A percentile compares a stretch with the other conserved stretches of the same genome.
Conservation (phyloP, 228 moss, liverwort and hornwort genomes). For the Sphagnum fallax region DNA sequence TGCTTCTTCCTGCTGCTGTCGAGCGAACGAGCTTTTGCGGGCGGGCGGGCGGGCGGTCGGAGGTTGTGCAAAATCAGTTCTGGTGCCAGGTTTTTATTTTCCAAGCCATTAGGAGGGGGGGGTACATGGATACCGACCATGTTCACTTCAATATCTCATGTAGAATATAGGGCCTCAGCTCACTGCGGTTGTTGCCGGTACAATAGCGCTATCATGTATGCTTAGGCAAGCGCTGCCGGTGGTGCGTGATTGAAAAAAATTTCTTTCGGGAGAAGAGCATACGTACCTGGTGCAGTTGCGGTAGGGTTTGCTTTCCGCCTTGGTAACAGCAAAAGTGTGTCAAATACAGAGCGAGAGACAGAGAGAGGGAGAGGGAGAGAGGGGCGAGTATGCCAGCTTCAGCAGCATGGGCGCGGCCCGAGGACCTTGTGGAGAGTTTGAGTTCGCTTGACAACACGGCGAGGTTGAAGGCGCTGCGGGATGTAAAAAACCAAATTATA, state of each 20-base stretch:
- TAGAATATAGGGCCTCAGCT: too few species aligned
- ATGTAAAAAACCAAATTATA: constrained; percentile 99
- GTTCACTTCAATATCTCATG: too few species aligned
- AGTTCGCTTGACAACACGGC: constrained; percentile 96
- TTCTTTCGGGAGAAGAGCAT: neutral
- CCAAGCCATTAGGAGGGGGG: too few species aligned
- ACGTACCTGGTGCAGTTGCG: neutral
- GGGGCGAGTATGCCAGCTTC: constrained; percentile 80
- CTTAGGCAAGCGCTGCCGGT: neutral
- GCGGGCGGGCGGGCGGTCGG: too few species aligned
- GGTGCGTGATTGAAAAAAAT: neutral
- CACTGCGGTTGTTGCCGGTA: neutral
- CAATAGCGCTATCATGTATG: neutral
- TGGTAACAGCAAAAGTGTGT: constrained; percentile 1
- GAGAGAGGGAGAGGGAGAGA: constrained; percentile 5
- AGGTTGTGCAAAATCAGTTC: too few species aligned
- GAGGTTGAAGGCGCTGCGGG: constrained; percentile 90
- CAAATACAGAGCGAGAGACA: constrained; percentile 9
- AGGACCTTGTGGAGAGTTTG: constrained; percentile 94
- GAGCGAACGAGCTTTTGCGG: too few species aligned
- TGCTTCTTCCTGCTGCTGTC: too few species aligned
- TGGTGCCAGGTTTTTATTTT: too few species aligned
- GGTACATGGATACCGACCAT: too few species aligned
- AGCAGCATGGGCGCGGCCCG: constrained; percentile 88
- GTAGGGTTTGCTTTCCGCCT: neutral